phyloP scores from a whole-genome alignment of 2,329 filamentous ascomycete genomes.

The Calonectria fujianensis region DNA sequence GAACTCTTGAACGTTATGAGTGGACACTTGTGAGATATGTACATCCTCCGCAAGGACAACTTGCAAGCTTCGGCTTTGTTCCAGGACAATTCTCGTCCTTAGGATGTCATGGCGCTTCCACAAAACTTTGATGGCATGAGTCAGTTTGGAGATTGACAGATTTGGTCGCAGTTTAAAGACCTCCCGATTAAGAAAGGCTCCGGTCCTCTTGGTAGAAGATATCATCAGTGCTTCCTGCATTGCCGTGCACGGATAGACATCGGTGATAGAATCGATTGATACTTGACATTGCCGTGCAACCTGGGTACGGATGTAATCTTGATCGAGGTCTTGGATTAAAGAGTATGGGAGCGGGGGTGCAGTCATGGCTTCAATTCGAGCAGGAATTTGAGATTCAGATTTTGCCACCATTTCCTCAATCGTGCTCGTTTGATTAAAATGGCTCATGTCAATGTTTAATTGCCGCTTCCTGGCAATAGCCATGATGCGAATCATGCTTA shows the following conservation, averaged over 20 bases:
- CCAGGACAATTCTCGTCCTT: not conserved
- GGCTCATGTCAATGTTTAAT: not conserved
- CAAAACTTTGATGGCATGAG: not conserved
- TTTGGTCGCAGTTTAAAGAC: not conserved
- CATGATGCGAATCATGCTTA: not conserved
- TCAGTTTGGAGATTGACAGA: not conserved
- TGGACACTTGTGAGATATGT: not conserved
- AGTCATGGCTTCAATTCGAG: too few relatives aligned
- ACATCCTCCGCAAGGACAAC: not conserved
- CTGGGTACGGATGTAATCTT: not conserved
- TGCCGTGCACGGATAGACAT: not conserved
- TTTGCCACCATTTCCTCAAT: not conserved
- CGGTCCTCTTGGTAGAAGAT: not conserved
- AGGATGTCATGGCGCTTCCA: not conserved
- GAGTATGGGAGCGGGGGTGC: not conserved
- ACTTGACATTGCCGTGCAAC: not conserved
- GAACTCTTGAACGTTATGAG: not conserved
- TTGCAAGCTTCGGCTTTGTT: not conserved
- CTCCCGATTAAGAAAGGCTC: not conserved
- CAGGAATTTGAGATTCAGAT: too few relatives aligned
- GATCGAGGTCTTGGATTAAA: not conserved
- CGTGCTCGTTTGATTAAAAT: not conserved
- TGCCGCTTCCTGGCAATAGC: not conserved
- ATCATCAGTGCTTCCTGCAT: constrained; percentile 3
- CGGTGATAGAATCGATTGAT: not conserved